Percentiles rank a stretch among this genome's conserved stretches.
Conservation (phyloP, 2,329 filamentous ascomycete genomes). For the Hansfordia pulvinata region DNA sequence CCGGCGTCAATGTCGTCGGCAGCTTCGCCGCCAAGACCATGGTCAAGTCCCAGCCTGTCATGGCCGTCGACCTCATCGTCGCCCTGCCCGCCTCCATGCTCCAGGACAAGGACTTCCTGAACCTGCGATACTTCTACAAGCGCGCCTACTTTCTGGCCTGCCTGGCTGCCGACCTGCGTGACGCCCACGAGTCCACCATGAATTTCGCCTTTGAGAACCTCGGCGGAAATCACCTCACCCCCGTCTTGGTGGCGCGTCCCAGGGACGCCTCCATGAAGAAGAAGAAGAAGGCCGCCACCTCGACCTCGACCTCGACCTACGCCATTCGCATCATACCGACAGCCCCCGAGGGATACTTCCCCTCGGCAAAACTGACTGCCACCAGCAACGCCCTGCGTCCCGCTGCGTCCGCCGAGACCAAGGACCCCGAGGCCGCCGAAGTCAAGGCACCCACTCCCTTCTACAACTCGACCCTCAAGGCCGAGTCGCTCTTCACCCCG, state of each 20-base stretch:
- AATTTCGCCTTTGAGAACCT: constrained; percentile 50
- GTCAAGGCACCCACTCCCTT: constrained; percentile 56
- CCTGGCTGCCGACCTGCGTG: constrained; percentile 56
- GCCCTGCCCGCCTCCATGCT: constrained; percentile 72
- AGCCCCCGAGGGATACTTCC: constrained; percentile 55
- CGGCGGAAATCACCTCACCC: constrained; percentile 64
- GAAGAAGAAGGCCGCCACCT: constrained; percentile 8
- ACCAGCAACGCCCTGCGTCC: constrained; percentile 56
- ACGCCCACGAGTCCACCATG: constrained; percentile 36
- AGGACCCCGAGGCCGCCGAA: too few species aligned
- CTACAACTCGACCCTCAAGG: constrained; percentile 77
- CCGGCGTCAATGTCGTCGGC: constrained; percentile 74
- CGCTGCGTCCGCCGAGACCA: constrained; percentile 28
- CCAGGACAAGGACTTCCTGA: constrained; percentile 88
- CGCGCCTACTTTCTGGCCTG: constrained; percentile 83
- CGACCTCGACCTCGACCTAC: too few species aligned
- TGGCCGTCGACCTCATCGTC: constrained; percentile 70
- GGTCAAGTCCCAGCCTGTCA: constrained; percentile 42
- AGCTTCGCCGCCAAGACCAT: constrained; percentile 73
- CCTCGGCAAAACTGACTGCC: constrained; percentile 55
- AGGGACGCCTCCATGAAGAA: constrained; percentile 13
- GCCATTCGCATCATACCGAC: constrained; percentile 68
- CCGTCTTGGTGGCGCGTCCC: constrained; percentile 41
- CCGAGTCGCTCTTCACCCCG: constrained; percentile 57
- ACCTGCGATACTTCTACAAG: constrained; percentile 90